phyloP scores from a whole-genome alignment of 331 rosid genomes.

The Quercus lobata region DNA sequence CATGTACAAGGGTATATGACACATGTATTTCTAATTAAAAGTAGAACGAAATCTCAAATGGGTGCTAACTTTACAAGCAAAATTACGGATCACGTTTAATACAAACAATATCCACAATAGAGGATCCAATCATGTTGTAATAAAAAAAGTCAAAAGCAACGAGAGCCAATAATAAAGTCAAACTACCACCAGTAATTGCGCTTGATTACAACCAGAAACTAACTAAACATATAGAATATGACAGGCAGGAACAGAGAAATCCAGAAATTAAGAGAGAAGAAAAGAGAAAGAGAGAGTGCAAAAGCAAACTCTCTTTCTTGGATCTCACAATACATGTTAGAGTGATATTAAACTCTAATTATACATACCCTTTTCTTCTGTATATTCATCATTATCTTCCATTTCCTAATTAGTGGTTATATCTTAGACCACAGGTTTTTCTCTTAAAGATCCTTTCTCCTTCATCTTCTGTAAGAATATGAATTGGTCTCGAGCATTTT shows the following conservation, averaged over 20 bases:
- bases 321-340: slow-evolving; percentile 30
- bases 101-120: background rate
- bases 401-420: background rate
- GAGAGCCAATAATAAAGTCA: slow-evolving; percentile 51
- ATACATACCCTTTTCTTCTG: background rate
- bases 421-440: slow-evolving; percentile 3
- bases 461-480: slow-evolving; percentile 16
- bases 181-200: slow-evolving; percentile 58
- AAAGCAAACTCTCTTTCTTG: slow-evolving; percentile 52
- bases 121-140: background rate
- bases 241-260: slow-evolving; percentile 18
- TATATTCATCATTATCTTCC: background rate
- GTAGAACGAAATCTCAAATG: background rate
- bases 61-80: background rate
- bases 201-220: slow-evolving; percentile 34
- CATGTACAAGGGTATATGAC: background rate
- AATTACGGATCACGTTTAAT: background rate
- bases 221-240: slow-evolving; percentile 32
- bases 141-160: slow-evolving; percentile 4
- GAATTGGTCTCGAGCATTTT: slow-evolving; percentile 44
- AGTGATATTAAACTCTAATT: background rate
- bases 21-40: background rate
- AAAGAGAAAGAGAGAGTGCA: slow-evolving; percentile 26
- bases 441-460: background rate
- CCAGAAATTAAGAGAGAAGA: slow-evolving; percentile 5